Evolutionary conservation across 768 basidiomycete species (phyloP).

Genomic region (Psilocybe cyanescens): DNA sequence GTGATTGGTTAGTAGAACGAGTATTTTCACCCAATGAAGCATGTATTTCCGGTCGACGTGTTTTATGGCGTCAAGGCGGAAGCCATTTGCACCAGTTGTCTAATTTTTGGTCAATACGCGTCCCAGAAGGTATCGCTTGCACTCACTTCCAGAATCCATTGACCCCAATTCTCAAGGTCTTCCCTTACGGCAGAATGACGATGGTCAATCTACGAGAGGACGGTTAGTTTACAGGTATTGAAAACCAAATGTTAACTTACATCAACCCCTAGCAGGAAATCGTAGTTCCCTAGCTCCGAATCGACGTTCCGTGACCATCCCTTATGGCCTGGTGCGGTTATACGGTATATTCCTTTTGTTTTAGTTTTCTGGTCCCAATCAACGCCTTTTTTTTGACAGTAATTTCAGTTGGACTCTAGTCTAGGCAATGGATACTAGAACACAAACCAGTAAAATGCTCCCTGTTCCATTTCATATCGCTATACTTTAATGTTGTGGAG

Average conservation of each 20-base stretch:
- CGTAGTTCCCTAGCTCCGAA: constrained; percentile 85
- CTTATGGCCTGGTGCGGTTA: constrained; percentile 66
- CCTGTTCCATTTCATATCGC: constrained; percentile 70
- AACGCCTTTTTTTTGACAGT: constrained; percentile 50
- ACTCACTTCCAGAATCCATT: constrained; percentile 66
- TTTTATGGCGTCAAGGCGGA: constrained; percentile 91
- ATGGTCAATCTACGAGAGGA: constrained; percentile 69
- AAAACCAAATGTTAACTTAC: constrained; percentile 39
- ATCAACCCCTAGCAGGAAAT: constrained; percentile 78
- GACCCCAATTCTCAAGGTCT: constrained; percentile 78
- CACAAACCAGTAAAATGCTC: constrained; percentile 77
- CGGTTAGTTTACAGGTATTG: constrained; percentile 3
- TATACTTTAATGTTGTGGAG: constrained; percentile 53
- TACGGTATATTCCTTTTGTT: constrained; percentile 71
- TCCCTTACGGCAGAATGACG: constrained; percentile 78
- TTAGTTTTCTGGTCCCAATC: constrained; percentile 81
- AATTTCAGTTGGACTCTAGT: neutral
- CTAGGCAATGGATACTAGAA: neutral
- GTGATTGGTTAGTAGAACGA: neutral
- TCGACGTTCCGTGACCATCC: constrained; percentile 87
- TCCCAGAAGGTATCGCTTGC: neutral
- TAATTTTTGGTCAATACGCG: constrained; percentile 27
- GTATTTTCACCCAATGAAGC: constrained; percentile 61
- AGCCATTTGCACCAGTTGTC: constrained; percentile 74
- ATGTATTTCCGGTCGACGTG: constrained; percentile 79